Conservation (phyloP, 75 land plant genomes). For the Selaginella moellendorffii region DNA sequence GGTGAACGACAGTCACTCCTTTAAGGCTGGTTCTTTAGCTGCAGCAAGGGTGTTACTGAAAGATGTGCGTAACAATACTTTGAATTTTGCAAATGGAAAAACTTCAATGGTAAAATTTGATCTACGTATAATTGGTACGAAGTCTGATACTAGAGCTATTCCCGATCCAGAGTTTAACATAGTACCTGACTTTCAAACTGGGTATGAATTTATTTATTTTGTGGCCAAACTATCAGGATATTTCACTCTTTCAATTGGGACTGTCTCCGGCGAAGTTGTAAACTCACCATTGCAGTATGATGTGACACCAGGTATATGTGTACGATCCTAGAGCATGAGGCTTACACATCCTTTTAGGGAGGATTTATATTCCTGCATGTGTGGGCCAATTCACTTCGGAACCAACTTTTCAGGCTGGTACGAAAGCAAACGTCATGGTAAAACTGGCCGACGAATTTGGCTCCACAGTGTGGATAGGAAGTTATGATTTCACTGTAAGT, state of each 20-base stretch:
- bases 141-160: neutral
- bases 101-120: neutral
- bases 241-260: neutral
- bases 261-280: neutral
- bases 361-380: neutral
- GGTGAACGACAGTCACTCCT: neutral
- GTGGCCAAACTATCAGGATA: neutral
- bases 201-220: neutral
- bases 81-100: neutral
- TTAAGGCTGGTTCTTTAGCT: neutral
- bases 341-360: neutral
- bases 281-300: neutral
- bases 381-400: neutral
- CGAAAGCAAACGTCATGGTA: neutral
- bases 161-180: neutral
- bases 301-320: neutral
- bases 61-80: neutral
- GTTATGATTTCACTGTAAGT: neutral
- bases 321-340: neutral
- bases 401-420: neutral
- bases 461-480: neutral
- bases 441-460: neutral
- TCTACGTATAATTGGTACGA: neutral
- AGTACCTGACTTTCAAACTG: neutral
- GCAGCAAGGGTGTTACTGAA: neutral